A percentile compares a stretch with the other conserved stretches of the same genome.
phyloP scores from a whole-genome alignment of 2,329 filamentous ascomycete genomes.

The Cladophialophora psammophila region DNA sequence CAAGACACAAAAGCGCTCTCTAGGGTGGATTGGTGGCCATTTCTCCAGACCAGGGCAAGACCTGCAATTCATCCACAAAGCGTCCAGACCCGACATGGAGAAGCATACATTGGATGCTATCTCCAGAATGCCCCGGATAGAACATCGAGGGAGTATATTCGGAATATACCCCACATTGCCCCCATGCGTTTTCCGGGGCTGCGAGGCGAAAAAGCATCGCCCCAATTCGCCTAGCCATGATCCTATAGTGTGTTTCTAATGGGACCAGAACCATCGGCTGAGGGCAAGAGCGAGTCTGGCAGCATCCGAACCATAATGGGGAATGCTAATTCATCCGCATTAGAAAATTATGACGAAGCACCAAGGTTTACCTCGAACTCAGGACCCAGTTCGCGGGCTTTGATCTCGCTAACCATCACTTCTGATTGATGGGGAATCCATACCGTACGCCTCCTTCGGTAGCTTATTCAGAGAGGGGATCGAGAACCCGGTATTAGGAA shows the following conservation, averaged over 20 bases:
- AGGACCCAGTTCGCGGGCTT: neutral
- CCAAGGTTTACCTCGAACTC: neutral
- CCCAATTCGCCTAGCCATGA: neutral
- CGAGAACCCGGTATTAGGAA: neutral
- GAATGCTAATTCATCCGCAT: neutral
- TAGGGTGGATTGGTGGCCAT: neutral
- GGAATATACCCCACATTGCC: slow-evolving; percentile 16
- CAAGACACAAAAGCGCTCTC: neutral
- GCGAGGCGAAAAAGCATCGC: neutral
- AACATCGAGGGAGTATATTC: slow-evolving; percentile 6
- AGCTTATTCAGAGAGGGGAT: neutral
- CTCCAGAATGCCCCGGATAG: slow-evolving; percentile 18
- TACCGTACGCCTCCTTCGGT: neutral
- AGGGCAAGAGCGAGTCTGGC: neutral
- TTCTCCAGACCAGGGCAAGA: slow-evolving; percentile 3
- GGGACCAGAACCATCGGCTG: neutral
- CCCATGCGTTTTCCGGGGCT: slow-evolving; percentile 13
- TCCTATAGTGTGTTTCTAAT: neutral
- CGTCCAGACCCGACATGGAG: slow-evolving; percentile 2
- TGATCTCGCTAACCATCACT: neutral
- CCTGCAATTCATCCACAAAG: neutral
- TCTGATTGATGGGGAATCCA: neutral
- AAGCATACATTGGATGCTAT: neutral
- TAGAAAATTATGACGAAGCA: slow-evolving; percentile 13
- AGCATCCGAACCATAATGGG: neutral